These are phyloP conservation scores for Apiospora marii DNA, from an alignment of 2,329 filamentous ascomycete species.

Conservation along the genomic window DNA sequence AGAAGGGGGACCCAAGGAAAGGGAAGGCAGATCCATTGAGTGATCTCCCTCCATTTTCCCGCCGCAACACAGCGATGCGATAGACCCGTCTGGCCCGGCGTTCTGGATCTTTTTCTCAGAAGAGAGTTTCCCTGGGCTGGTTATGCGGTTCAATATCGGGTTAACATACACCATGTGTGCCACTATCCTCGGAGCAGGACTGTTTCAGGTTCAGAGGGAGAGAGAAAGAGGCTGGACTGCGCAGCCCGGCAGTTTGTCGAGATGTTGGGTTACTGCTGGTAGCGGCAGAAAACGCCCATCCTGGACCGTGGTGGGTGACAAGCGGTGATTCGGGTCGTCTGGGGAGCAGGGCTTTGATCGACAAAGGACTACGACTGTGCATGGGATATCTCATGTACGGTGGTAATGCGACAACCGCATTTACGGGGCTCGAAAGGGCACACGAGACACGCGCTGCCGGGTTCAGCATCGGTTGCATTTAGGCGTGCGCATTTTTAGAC, in stretches of 20 bases:
- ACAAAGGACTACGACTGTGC: not conserved
- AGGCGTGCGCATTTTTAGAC: conserved; percentile 2
- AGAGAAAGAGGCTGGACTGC: not conserved
- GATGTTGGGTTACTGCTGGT: not conserved
- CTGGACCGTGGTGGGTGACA: not conserved
- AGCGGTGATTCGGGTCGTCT: not conserved
- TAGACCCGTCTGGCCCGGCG: not conserved
- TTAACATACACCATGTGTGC: not conserved
- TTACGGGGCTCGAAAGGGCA: not conserved
- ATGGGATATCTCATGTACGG: not conserved
- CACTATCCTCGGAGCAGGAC: not conserved
- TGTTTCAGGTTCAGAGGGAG: not conserved
- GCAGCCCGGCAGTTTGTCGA: not conserved
- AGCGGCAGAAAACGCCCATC: not conserved
- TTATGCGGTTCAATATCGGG: not conserved
- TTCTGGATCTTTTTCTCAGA: not conserved
- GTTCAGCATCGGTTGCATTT: not conserved
- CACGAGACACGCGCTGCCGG: not conserved
- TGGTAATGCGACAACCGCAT: not conserved
- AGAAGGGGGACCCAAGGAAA: not conserved
- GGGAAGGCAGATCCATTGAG: not conserved
- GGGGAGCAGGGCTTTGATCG: not conserved
- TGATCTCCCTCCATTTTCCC: not conserved
- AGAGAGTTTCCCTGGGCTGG: not conserved
- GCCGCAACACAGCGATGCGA: not conserved